These are phyloP conservation scores for Begonia fuchsioides DNA, from an alignment of 306 rosid genomes.

Conservation along the genomic window DNA sequence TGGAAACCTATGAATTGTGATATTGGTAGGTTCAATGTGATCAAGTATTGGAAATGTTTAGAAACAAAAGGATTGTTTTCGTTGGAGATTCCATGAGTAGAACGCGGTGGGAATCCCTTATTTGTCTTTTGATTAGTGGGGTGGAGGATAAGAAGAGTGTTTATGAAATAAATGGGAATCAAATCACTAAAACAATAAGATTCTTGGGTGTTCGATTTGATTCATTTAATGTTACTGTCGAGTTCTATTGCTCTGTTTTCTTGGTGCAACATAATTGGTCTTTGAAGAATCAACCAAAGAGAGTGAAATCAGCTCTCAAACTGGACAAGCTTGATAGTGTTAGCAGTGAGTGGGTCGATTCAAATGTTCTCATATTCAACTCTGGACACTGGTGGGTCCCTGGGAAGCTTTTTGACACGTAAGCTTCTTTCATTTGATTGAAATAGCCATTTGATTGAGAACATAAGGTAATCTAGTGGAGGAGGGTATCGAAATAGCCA, in stretches of 20 bases:
- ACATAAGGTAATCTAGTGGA: too few species aligned
- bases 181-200: conserved; percentile 46
- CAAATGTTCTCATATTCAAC: conserved; percentile 76
- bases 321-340: conserved; percentile 60
- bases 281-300: conserved; percentile 63
- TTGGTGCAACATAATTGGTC: conserved; percentile 43
- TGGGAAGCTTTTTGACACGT: conserved; percentile 53
- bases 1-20: conserved; percentile 61
- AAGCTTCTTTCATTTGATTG: conserved; percentile 33
- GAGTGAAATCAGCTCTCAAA: conserved; percentile 60
- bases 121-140: conserved; percentile 78
- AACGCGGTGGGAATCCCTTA: conserved; percentile 78
- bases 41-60: conserved; percentile 32
- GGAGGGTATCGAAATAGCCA: too few species aligned
- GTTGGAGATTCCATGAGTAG: conserved; percentile 93
- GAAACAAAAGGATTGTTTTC: conserved; percentile 63
- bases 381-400: conserved; percentile 99
- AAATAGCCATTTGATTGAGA: too few species aligned
- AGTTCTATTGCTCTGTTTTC: conserved; percentile 72
- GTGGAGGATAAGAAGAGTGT: conserved; percentile 59
- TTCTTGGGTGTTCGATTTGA: conserved; percentile 64
- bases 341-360: conserved; percentile 53
- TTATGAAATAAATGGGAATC: conserved; percentile 61
- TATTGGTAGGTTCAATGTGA: conserved; percentile 34
- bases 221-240: conserved; percentile 62